These are phyloP conservation scores for Carex arenaria DNA, from an alignment of 202 grass and related monocot species.

Conservation along the genomic window DNA sequence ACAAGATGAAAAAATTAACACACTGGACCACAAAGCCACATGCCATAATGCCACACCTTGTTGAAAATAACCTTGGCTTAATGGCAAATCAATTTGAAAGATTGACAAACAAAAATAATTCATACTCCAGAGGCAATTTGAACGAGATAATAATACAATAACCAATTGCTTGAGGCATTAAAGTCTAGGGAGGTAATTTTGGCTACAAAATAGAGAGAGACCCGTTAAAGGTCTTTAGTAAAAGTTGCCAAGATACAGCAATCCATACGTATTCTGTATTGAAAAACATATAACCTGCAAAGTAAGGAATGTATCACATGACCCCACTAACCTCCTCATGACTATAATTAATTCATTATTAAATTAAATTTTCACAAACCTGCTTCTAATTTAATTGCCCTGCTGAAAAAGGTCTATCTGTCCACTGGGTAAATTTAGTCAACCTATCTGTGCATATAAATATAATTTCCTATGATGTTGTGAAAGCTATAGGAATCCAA, in stretches of 20 bases:
- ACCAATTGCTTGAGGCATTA: neutral
- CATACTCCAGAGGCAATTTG: neutral
- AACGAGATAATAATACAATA: neutral
- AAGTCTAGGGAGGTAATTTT: neutral
- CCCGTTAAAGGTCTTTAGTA: neutral
- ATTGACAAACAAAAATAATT: neutral
- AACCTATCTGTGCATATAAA: neutral
- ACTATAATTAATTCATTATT: neutral
- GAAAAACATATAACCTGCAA: neutral
- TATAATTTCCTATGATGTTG: neutral
- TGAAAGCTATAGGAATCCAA: neutral
- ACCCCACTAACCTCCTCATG: neutral
- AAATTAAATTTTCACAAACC: neutral
- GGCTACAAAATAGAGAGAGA: neutral
- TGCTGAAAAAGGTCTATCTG: neutral
- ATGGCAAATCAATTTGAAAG: neutral
- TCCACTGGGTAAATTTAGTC: neutral
- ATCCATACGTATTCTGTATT: neutral
- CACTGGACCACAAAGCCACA: too few relatives aligned
- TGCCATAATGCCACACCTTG: neutral
- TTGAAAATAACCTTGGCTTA: neutral
- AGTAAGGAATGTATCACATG: neutral
- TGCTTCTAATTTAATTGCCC: neutral
- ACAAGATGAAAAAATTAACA: too few relatives aligned
- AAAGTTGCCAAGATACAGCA: neutral